Conservation (phyloP, 768 basidiomycete genomes). For the Thelephora aurantiotincta region DNA sequence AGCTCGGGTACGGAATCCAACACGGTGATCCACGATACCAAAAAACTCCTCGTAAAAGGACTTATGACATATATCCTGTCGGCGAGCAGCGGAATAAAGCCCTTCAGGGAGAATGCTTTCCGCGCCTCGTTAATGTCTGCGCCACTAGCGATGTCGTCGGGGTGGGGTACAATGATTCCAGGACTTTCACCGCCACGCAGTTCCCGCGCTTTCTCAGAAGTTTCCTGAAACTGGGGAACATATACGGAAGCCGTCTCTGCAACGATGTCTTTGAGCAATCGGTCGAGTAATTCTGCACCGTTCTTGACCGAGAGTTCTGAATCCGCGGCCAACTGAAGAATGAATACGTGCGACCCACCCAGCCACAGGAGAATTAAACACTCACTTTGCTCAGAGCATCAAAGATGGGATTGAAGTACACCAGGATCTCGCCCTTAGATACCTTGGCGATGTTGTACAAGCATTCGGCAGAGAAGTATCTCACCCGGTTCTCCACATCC, state of each 20-base stretch:
- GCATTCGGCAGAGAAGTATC: slow-evolving; percentile 97
- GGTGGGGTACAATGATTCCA: slow-evolving; percentile 46
- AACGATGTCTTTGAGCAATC: slow-evolving; percentile 95
- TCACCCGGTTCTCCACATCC: slow-evolving; percentile 87
- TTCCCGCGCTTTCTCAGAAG: slow-evolving; percentile 44
- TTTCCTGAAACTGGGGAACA: slow-evolving; percentile 73
- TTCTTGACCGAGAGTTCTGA: slow-evolving; percentile 95
- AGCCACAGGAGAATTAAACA: neutral
- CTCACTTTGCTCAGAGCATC: slow-evolving; percentile 91
- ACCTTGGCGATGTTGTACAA: slow-evolving; percentile 97
- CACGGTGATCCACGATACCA: slow-evolving; percentile 95
- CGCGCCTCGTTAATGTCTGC: slow-evolving; percentile 26
- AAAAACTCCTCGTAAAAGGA: slow-evolving; percentile 89
- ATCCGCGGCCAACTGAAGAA: slow-evolving; percentile 78
- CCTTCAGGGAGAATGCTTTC: slow-evolving; percentile 86
- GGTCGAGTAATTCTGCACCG: slow-evolving; percentile 91
- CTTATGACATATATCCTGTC: slow-evolving; percentile 93
- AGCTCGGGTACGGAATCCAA: slow-evolving; percentile 94
- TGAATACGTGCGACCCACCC: too few species aligned
- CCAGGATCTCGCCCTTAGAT: slow-evolving; percentile 89
- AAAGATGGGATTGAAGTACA: slow-evolving; percentile 98
- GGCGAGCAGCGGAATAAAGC: slow-evolving; percentile 86
- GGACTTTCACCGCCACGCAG: slow-evolving; percentile 21
- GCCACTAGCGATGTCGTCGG: slow-evolving; percentile 31
- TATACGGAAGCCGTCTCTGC: slow-evolving; percentile 93